Evolutionary conservation across 2,329 filamentous ascomycete species (phyloP), one percentile per base, ranked within the genome.

Genomic region (Aspergillus sp.): DNA sequence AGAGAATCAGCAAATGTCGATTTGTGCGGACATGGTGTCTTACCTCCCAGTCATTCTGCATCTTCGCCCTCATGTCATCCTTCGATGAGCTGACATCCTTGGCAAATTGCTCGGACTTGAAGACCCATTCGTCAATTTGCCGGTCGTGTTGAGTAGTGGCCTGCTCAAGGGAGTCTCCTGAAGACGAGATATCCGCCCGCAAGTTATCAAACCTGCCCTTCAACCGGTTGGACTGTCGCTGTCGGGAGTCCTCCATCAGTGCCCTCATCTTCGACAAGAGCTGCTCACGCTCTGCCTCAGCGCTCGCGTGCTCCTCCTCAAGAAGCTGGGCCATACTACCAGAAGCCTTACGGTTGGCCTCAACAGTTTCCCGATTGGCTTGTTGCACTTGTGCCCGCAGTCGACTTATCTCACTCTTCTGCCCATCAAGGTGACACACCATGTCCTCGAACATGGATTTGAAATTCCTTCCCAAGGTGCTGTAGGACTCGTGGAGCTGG

Each of bases 41-140:
- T 67, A 82, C 77, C 40, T 75, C 77, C 81, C 88, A 94, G 55
- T 95, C 88, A 34, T 83, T 76, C 61, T 91, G 82, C 55, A 96
- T 74, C 63, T 78, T 86, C 3, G 67, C 74, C 67, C 91, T 93
- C 47, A 96, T 65, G 15, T 69, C 72, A 39, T 94, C 86, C 33
- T 82, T 72, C 10, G 85, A 86, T 48, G 72, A 74, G 34, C 78
- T 68, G 12, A 93, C 75, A 16, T 80, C 77, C 13, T 82, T 74
- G 24, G 89, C 64, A 25, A 93, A 71, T 25, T 72, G 67, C 30
- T 72, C 72, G 35, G 86, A 82, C 43, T 75, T 80, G 35, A 71
- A 64, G 29, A 75, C 70, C 88, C 86, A 94, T 2, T 65, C 59
- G 34, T 83, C 75, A 73, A 95, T 86, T 22, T 75, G 78, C 31